These are phyloP conservation scores for Glonium stellatum DNA, from an alignment of 495 filamentous ascomycete genomes.

Conservation along the genomic window DNA sequence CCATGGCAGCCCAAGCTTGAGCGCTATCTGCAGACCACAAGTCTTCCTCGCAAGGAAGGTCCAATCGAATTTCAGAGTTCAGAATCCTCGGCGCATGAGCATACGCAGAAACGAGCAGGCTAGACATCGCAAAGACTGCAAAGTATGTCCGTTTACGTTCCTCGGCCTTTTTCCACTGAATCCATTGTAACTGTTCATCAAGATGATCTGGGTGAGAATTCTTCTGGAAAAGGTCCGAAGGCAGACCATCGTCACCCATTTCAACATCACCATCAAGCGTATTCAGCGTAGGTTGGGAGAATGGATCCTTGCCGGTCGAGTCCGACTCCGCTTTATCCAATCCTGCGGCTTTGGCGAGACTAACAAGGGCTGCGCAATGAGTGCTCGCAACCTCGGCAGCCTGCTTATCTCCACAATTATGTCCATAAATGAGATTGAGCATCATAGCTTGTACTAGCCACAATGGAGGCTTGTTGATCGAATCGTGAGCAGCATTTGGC, in stretches of 20 bases:
- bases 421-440: slow-evolving; percentile 90
- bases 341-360: slow-evolving; percentile 80
- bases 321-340: slow-evolving; percentile 49
- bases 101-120: slow-evolving; percentile 84
- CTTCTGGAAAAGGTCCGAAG: slow-evolving; percentile 10
- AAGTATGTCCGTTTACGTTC: slow-evolving; percentile 93
- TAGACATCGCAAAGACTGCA: slow-evolving; percentile 83
- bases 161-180: slow-evolving; percentile 79
- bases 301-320: background rate
- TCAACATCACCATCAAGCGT: slow-evolving; percentile 21
- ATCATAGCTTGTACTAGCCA: slow-evolving; percentile 99
- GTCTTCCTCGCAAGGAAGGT: slow-evolving; percentile 90
- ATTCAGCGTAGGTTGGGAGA: slow-evolving; percentile 7
- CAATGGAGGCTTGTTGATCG: slow-evolving; percentile 73
- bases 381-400: slow-evolving; percentile 86
- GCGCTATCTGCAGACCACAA: slow-evolving; percentile 81
- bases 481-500: slow-evolving; percentile 51
- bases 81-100: slow-evolving; percentile 85
- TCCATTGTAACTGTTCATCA: slow-evolving; percentile 77
- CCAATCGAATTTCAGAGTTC: slow-evolving; percentile 87
- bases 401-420: slow-evolving; percentile 87
- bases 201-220: slow-evolving; percentile 9
- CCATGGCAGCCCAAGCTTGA: slow-evolving; percentile 67
- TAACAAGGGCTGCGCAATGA: slow-evolving; percentile 84
- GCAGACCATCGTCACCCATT: slow-evolving; percentile 29